Evolutionary conservation across 2,329 filamentous ascomycete genomes (phyloP), one percentile per base, ranked within the genome.

Genomic region (Coleophoma cylindrospora): DNA sequence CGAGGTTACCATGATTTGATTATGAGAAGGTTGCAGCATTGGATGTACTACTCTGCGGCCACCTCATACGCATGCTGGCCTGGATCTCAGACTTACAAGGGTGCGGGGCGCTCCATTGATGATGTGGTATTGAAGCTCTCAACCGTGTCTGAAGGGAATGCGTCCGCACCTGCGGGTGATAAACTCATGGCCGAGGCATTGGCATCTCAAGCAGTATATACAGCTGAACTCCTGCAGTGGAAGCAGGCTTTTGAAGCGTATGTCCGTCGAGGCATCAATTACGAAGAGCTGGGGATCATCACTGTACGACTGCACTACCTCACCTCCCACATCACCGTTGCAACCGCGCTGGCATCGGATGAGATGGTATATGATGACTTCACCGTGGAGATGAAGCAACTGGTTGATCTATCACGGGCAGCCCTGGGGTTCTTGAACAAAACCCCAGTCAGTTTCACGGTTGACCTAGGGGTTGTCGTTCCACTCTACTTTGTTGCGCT

Each of bases 401-500:
- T 47, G 14, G 34, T 44, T 9, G 22, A 47, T 40, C 51, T 11
- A 17, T 48, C 27, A 33, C 14, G 46, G 40, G 13, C 21, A 38
- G 12, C 48, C 41, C 37, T 38, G 53, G 34, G 3, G 45, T 43
- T 41, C 51, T 50, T 9, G 48, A 27, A 7, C n/a, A 34, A 41
- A 40, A 41, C 34, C 9, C 40, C 50, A 22, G 40, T 57, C n/a
- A 46, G 50, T 56, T 86, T 86, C 64, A 79, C 80, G 34, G 75
- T 82, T 27, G 80, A 84, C 45, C 65, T 84, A 8, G 83, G 81
- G 32, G 79, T 86, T 48, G 74, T 86, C 3, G 78, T 81, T 8
- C 79, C 80, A 0, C 71, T 86, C 2, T 86, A 80, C 53, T 75
- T 84, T 2, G 79, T 84, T 13, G 81, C 79, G 12, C 83, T 80